Percentiles rank a stretch among this genome's conserved stretches.
Evolutionary conservation across 148 eudicot genomes (phyloP).

Genomic region (Talinum fruticosum): DNA sequence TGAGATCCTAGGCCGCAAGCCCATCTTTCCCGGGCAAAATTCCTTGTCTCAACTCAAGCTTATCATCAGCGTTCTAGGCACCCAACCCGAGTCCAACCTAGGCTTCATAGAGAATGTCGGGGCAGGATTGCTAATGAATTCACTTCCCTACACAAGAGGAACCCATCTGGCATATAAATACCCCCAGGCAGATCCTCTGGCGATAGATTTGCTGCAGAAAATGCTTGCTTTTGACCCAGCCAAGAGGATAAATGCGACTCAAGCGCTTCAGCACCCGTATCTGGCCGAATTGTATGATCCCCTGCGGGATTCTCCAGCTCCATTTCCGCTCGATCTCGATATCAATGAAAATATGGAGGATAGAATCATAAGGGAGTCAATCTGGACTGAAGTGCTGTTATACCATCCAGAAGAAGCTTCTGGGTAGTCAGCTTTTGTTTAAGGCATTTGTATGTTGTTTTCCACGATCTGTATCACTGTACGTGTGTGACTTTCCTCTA

Average conservation of each 20-base stretch:
- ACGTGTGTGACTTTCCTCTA: no score
- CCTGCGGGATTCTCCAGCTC: constrained; percentile 5
- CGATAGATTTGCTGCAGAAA: constrained; percentile 34
- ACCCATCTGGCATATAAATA: constrained; percentile 16
- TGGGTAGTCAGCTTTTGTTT: no score
- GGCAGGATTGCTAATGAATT: constrained; percentile 20
- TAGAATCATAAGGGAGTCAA: constrained; percentile 27
- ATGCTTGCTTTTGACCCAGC: constrained; percentile 43
- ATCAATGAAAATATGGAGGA: constrained; percentile 24
- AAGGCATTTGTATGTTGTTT: no score
- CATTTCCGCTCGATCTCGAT: constrained; percentile 24
- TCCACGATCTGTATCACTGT: no score
- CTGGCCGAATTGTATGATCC: constrained; percentile 23
- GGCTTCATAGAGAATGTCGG: constrained; percentile 28
- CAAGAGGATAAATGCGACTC: constrained; percentile 34
- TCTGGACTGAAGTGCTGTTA: constrained; percentile 36
- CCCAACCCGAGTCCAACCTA: constrained; percentile 25
- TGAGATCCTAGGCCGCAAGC: constrained; percentile 38
- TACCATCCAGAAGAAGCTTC: constrained; percentile 23
- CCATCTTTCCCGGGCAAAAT: constrained; percentile 31
- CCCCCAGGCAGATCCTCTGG: constrained; percentile 32
- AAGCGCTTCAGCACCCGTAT: constrained; percentile 46
- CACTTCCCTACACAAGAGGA: constrained; percentile 16
- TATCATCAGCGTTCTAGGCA: constrained; percentile 33
- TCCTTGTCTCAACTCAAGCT: constrained; percentile 26